Evolutionary conservation across 257 asterid species (phyloP).

Genomic region (Ocimum tenuiflorum): DNA sequence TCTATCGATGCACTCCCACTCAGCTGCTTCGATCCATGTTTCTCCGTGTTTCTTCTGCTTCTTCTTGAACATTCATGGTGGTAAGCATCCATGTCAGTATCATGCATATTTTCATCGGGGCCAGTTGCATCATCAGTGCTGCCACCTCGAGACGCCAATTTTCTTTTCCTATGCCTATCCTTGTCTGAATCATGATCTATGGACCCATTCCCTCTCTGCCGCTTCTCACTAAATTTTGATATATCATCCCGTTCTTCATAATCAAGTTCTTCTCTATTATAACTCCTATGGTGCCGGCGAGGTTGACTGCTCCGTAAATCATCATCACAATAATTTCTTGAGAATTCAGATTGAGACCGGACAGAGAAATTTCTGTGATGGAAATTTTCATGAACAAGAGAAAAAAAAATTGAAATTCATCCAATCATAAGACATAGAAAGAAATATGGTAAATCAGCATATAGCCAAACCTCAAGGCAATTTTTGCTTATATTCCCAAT

Average conservation of each 20-base stretch:
- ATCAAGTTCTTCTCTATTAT: slow-evolving; percentile 27
- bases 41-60: slow-evolving; percentile 25
- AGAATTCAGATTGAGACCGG: slow-evolving; percentile 41
- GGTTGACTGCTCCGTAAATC: slow-evolving; percentile 26
- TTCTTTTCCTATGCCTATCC: slow-evolving; percentile 9
- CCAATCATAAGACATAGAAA: neutral
- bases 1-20: slow-evolving; percentile 32
- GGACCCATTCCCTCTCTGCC: slow-evolving; percentile 31
- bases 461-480: neutral
- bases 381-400: slow-evolving; percentile 1
- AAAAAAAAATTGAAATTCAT: neutral
- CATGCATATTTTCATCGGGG: slow-evolving; percentile 17
- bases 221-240: slow-evolving; percentile 24
- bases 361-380: slow-evolving; percentile 31
- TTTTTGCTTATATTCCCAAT: neutral
- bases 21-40: slow-evolving; percentile 3
- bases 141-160: slow-evolving; percentile 21
- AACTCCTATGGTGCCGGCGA: slow-evolving; percentile 17
- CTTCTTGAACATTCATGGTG: slow-evolving; percentile 20
- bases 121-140: slow-evolving; percentile 14
- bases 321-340: slow-evolving; percentile 29
- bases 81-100: slow-evolving; percentile 21
- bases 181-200: slow-evolving; percentile 25
- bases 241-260: slow-evolving; percentile 24
- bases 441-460: neutral